A percentile compares a stretch with the other conserved stretches of the same genome.
Evolutionary conservation across 202 grass and related monocot genomes (phyloP).

Genomic region (Setaria viridis): DNA sequence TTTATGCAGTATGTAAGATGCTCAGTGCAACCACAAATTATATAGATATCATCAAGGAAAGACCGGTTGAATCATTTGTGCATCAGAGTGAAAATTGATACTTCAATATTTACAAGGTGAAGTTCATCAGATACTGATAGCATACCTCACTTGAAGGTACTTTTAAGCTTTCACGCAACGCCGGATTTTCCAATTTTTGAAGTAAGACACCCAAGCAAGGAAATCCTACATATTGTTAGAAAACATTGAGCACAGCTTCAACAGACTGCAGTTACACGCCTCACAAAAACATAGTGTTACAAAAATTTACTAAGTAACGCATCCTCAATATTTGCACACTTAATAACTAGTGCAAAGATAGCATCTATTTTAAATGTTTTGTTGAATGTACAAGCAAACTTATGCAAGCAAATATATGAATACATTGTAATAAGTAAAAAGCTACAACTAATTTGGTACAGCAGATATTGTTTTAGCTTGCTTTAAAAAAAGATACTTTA

Average conservation of each 20-base stretch:
- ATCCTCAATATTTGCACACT: neutral
- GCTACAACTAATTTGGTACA: slow-evolving; percentile 11
- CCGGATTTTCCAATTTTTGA: slow-evolving; percentile 95
- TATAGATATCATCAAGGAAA: neutral
- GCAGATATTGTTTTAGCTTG: slow-evolving; percentile 22
- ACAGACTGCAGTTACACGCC: neutral
- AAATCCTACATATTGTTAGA: slow-evolving; percentile 74
- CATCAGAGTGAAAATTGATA: slow-evolving; percentile 12
- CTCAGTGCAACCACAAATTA: neutral
- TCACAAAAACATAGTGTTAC: neutral
- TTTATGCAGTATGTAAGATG: slow-evolving; percentile 9
- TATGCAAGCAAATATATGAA: neutral
- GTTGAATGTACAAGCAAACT: neutral
- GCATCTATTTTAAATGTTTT: neutral
- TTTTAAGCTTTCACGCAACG: slow-evolving; percentile 88
- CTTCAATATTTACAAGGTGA: slow-evolving; percentile 27
- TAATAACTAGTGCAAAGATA: slow-evolving; percentile 11
- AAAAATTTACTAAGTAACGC: slow-evolving; percentile 3
- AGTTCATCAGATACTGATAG: slow-evolving; percentile 31
- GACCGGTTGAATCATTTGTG: neutral
- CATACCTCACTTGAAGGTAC: slow-evolving; percentile 87
- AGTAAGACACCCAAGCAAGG: slow-evolving; percentile 94
- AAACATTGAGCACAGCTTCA: slow-evolving; percentile 36
- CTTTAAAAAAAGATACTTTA: slow-evolving; percentile 44
- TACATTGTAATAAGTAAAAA: slow-evolving; percentile 16